A percentile compares a stretch with the other conserved stretches of the same genome.
phyloP scores from a whole-genome alignment of 73 alveolate genomes.

The Paramecium bursaria region DNA sequence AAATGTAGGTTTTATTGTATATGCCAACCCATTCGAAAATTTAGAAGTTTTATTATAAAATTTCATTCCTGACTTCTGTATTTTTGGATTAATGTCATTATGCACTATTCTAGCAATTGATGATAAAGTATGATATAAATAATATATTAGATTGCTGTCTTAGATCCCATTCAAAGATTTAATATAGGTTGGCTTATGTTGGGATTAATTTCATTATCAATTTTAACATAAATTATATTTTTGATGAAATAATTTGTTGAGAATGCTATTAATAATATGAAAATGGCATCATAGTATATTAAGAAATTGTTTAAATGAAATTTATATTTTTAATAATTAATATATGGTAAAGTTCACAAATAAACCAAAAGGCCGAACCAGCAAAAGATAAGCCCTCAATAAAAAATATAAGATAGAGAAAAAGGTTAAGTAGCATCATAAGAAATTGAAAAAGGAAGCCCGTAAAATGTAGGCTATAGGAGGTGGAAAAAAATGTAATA shows the following conservation, averaged over 20 bases:
- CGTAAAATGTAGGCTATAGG: conserved; percentile 68
- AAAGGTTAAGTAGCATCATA: conserved; percentile 65
- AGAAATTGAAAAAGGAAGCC: conserved; percentile 71
- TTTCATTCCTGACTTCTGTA: conserved; percentile 44
- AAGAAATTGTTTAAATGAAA: too few relatives aligned
- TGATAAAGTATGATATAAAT: conserved; percentile 19
- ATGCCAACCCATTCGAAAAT: conserved; percentile 15
- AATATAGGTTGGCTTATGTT: conserved; percentile 52
- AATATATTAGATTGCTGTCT: conserved; percentile 18
- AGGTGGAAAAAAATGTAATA: conserved; percentile 51
- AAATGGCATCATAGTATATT: too few relatives aligned
- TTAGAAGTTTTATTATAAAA: not conserved
- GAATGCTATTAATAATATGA: too few relatives aligned
- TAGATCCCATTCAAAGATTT: conserved; percentile 19
- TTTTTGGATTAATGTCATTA: conserved; percentile 7
- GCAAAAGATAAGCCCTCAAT: conserved; percentile 59
- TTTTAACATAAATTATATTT: not conserved
- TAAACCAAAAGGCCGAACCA: conserved; percentile 66
- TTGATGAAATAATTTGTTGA: conserved; percentile 42
- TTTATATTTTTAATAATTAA: conserved; percentile 14
- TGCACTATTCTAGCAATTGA: conserved; percentile 39
- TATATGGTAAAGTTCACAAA: conserved; percentile 69
- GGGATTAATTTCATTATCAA: conserved; percentile 20
- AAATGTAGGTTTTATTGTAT: conserved; percentile 14
- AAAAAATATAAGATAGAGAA: conserved; percentile 68